Evolutionary conservation across 139 green algal genomes (phyloP).

Genomic region (Pseudopediastrum boryanum): DNA sequence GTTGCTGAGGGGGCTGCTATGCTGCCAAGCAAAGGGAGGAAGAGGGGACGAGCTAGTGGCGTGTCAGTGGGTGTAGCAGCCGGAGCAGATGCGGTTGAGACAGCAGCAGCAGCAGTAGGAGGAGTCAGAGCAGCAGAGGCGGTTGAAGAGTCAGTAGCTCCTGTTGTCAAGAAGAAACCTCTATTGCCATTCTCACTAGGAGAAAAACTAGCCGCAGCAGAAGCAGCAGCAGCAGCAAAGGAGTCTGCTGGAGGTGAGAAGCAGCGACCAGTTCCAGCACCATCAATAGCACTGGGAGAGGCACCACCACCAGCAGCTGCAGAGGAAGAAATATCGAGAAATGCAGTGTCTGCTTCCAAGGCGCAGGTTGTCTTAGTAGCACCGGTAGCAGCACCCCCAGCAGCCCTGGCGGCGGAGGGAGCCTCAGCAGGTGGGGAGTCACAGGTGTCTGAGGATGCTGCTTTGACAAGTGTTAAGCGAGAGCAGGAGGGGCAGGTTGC

Average conservation of each 20-base stretch:
- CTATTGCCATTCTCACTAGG: background rate
- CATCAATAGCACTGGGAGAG: background rate
- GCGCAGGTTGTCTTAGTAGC: background rate
- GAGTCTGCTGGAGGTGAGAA: background rate
- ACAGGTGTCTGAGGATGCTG: background rate
- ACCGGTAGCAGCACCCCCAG: slow-evolving; percentile 13
- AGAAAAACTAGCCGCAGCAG: background rate
- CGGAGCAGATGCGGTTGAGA: background rate
- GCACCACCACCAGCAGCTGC: slow-evolving; percentile 10
- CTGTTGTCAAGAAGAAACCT: slow-evolving; percentile 3
- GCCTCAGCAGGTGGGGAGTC: background rate
- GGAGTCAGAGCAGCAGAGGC: background rate
- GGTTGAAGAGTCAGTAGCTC: background rate
- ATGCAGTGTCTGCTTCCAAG: background rate
- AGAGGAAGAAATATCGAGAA: background rate
- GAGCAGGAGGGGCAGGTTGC: background rate
- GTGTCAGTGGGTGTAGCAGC: background rate
- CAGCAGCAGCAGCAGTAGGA: background rate
- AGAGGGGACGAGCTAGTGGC: background rate
- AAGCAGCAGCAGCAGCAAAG: background rate
- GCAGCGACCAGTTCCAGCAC: background rate
- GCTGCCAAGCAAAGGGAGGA: background rate
- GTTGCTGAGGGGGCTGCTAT: too few species aligned
- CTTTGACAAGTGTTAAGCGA: background rate
- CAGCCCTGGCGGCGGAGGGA: background rate